Evolutionary conservation across 2,329 filamentous ascomycete species (phyloP), one percentile per base, ranked within the genome.

Genomic region (Claviceps digitariae): DNA sequence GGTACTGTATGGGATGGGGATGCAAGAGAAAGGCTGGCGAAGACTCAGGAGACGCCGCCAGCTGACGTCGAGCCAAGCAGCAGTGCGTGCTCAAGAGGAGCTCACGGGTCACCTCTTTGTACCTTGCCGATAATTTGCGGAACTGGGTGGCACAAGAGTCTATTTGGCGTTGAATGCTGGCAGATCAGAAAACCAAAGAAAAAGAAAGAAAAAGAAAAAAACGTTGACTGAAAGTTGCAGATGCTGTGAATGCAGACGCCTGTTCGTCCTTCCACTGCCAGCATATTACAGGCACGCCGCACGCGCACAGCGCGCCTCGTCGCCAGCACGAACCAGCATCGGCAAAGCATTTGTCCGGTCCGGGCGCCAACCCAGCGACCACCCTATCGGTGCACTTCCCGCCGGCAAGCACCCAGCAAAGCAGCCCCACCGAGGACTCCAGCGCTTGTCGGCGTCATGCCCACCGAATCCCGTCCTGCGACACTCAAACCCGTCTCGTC

Each of bases 301-400:
- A 17, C 36, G 6, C 36, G 4, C 2, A 38, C 36, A n/a, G 36
- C 36, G 36, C 36, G 15, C 36, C 15, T 17, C 17, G 7, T 9
- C 31, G 8, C 36, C 34, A 2, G 34, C 34, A 38, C 34, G 40
- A 10, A 48, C 52, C 27, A 44, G 27, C 34, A 36, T 7, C 53
- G 57, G 55, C 46, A 41, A 55, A 59, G 55, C 47, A 34, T 56
- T 57, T 52, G 45, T 54, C 52, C 56, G 54, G 36, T 31, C 48
- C 31, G 27, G 27, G 23, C 43, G 13, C 15, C 10, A 10, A 29
- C 36, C 4, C 23, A n/a, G 6, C 38, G 10, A 12, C 6, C 31
- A 31, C n/a, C 52, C 48, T 48, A 54, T 48, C 52, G 44, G 45
- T 36, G 45, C 7, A 25, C 31, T 38, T 52, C n/a, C 31, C n/a